Evolutionary conservation across 345 rosid species (phyloP), one percentile per base, ranked within the genome.

Genomic region (Populus euphratica): DNA sequence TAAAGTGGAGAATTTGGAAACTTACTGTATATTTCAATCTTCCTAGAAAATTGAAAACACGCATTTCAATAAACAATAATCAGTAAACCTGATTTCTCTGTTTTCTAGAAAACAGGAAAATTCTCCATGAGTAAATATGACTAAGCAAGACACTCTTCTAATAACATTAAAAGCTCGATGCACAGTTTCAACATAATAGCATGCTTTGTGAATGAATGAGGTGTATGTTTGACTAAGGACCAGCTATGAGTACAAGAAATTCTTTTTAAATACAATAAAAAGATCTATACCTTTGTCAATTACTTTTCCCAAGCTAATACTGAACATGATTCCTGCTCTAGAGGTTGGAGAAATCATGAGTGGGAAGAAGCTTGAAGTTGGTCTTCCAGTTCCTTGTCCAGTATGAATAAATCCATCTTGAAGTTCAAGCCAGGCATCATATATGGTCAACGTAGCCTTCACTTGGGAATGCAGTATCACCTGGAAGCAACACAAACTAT

Each of bases 401-500:
- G 81, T 80, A 80, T 92, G 97, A 79, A 86, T 78, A 87, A 96
- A 93, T 69, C 98, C 99, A 80, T 85, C 92, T 92, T 93, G 94
- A 82, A 92, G 97, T 78, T 93, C 94, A 82, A 96, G 93, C 94
- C 98, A 92, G 77, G 96, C 90, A 88, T 96, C 98, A 73, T 81
- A 80, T 69, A 96, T 85, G 52, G 91, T 91, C 87, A 93, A 82
- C 65, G 90, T 83, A 80, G 97, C 97, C 84, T 93, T 93, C 81
- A 95, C 92, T 83, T 92, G 93, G 36, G 98, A 95, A 82, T 93
- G 96, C 66, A 93, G 86, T 79, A 87, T 92, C 79, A 95, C 93
- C 99, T 95, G 88, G 70, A 83, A 82, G 62, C 39, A 38, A 68
- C 67, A 75, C 31, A 67, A 67, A 79, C 49, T 31, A 66, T 66